Evolutionary conservation across 129 eudicot genomes (phyloP).

Genomic region (Chrysanthemum seticuspe): DNA sequence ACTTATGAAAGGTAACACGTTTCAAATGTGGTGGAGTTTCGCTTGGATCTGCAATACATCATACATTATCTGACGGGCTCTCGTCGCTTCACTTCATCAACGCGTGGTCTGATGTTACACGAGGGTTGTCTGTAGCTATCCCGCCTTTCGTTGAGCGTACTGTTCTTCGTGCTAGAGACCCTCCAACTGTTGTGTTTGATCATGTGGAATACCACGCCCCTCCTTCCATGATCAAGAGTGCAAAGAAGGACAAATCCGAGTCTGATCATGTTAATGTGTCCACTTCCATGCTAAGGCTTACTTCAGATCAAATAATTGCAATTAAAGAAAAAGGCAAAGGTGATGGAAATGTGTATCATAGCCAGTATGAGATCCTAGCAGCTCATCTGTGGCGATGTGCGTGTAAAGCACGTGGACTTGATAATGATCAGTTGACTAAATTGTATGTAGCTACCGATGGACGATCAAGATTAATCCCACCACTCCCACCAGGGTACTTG

Average conservation of each 20-base stretch:
- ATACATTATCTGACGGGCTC: constrained; percentile 38
- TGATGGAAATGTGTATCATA: constrained; percentile 14
- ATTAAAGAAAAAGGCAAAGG: constrained; percentile 39
- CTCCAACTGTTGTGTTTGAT: constrained; percentile 36
- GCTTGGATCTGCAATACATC: constrained; percentile 36
- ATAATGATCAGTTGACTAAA: constrained; percentile 33
- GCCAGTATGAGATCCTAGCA: constrained; percentile 44
- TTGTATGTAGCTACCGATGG: constrained; percentile 46
- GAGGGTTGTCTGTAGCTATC: constrained; percentile 32
- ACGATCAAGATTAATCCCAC: constrained; percentile 36
- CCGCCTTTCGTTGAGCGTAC: constrained; percentile 60
- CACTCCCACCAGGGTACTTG: constrained; percentile 44
- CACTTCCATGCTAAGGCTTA: constrained; percentile 37
- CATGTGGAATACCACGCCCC: constrained; percentile 47
- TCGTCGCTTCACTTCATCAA: constrained; percentile 41
- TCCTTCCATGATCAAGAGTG: constrained; percentile 11
- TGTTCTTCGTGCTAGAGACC: constrained; percentile 41
- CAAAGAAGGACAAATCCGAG: not conserved
- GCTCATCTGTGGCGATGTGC: constrained; percentile 57
- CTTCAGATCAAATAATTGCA: constrained; percentile 33
- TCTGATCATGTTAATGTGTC: not conserved
- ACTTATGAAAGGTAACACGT: constrained; percentile 32
- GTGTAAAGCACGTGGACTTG: constrained; percentile 51
- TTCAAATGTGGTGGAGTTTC: constrained; percentile 52
- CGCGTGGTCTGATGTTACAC: constrained; percentile 42